Evolutionary conservation across 768 basidiomycete genomes (phyloP).

Genomic region (Boletellus sp.): DNA sequence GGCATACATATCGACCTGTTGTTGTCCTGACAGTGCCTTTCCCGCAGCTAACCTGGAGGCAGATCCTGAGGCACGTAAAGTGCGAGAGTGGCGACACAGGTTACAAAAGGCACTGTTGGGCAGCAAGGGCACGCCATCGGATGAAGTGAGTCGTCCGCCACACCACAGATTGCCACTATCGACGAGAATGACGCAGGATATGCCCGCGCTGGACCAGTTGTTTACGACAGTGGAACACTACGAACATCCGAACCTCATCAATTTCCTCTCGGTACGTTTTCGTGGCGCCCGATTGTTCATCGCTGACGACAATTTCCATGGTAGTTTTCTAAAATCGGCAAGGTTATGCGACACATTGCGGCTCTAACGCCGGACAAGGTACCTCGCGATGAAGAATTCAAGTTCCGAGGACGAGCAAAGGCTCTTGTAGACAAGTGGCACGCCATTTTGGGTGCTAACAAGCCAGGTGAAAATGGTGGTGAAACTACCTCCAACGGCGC

Average conservation of each 20-base stretch:
- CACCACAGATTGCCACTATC: conserved; percentile 4
- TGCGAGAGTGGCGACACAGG: conserved; percentile 89
- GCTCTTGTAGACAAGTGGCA: conserved; percentile 48
- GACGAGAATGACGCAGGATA: conserved; percentile 50
- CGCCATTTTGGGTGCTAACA: conserved; percentile 33
- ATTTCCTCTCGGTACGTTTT: conserved; percentile 57
- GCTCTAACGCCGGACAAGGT: conserved; percentile 40
- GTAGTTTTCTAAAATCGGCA: conserved; percentile 48
- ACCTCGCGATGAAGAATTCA: conserved; percentile 49
- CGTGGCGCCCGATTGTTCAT: conserved; percentile 5
- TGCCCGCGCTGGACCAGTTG: conserved; percentile 65
- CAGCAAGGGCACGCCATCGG: conserved; percentile 57
- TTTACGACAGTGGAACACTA: conserved; percentile 78
- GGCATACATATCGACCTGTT: conserved; percentile 19
- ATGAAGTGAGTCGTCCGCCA: conserved; percentile 45
- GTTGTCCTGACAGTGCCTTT: conserved; percentile 3
- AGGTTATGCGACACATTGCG: conserved; percentile 63
- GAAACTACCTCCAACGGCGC: conserved; percentile 28
- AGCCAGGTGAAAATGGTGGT: conserved; percentile 29
- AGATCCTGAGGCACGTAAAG: conserved; percentile 66
- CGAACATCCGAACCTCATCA: conserved; percentile 66
- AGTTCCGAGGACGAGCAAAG: conserved; percentile 48
- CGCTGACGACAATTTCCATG: conserved; percentile 9
- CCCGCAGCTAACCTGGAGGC: conserved; percentile 40
- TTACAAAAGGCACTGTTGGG: conserved; percentile 85